These are phyloP conservation scores for Saccharomyces hybrid DNA, from an alignment of 1,139 yeast species.

Conservation along the genomic window DNA sequence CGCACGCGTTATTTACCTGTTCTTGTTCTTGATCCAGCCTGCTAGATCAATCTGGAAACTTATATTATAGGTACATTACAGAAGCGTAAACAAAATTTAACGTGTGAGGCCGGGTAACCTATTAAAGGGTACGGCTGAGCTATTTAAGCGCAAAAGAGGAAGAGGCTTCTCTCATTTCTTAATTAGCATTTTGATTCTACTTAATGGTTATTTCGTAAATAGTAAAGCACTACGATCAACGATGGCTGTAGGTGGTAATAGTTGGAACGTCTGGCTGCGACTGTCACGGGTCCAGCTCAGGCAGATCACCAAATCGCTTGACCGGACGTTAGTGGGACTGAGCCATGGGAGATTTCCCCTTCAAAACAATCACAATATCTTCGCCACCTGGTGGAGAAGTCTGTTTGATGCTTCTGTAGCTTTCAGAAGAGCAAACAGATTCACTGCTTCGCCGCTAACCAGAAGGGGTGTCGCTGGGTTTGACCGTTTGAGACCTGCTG, in stretches of 20 bases:
- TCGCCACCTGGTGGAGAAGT: neutral
- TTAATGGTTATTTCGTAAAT: neutral
- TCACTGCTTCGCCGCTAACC: neutral
- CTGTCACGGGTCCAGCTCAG: neutral
- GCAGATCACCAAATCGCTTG: neutral
- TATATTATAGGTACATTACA: neutral
- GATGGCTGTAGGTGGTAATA: neutral
- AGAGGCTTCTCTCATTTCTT: neutral
- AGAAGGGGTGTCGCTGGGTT: neutral
- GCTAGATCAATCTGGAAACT: neutral
- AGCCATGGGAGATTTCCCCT: conserved; percentile 5
- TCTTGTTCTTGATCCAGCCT: neutral
- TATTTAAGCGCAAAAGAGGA: neutral
- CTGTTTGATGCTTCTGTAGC: neutral
- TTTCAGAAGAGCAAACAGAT: neutral
- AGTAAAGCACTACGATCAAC: neutral
- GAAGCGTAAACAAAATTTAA: neutral
- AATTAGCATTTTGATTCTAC: neutral
- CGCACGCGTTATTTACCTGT: neutral
- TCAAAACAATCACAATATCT: neutral
- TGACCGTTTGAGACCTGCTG: conserved; percentile 1
- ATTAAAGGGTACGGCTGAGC: neutral
- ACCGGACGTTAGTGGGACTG: neutral
- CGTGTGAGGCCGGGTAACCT: neutral
- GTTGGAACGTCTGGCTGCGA: conserved; percentile 1